Percentiles rank a stretch among this genome's conserved stretches.
Evolutionary conservation across 2,329 filamentous ascomycete genomes (phyloP).

Genomic region (Thielaviopsis musarum): DNA sequence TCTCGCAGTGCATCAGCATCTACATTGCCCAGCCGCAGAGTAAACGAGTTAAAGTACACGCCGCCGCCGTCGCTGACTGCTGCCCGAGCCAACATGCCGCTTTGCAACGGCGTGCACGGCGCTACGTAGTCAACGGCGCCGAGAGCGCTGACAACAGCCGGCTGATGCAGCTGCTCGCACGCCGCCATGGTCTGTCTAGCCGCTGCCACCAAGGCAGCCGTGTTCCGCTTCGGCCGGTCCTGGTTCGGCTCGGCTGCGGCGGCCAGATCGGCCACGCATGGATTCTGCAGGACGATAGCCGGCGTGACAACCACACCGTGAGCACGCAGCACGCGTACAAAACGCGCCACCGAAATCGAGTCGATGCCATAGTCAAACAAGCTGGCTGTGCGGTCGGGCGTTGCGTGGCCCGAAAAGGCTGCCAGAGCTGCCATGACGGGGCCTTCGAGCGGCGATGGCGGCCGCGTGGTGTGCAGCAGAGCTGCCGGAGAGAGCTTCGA

Average conservation of each 20-base stretch:
- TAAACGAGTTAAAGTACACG: constrained; percentile 66
- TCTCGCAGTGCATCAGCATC: constrained; percentile 30
- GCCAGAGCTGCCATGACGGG: constrained; percentile 37
- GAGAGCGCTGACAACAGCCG: constrained; percentile 35
- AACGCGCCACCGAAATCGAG: constrained; percentile 64
- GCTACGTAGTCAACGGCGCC: constrained; percentile 50
- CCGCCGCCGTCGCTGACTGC: constrained; percentile 28
- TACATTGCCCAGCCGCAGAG: constrained; percentile 34
- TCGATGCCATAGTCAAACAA: constrained; percentile 80
- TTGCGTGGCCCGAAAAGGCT: constrained; percentile 34
- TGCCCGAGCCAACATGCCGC: constrained; percentile 66
- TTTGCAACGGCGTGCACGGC: constrained; percentile 72
- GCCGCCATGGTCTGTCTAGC: constrained; percentile 45
- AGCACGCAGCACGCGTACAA: constrained; percentile 47
- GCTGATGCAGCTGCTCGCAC: constrained; percentile 43
- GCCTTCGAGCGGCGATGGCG: constrained; percentile 22
- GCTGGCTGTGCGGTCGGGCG: constrained; percentile 39
- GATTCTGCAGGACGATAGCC: constrained; percentile 49
- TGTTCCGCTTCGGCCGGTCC: background rate
- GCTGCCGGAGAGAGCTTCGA: constrained; percentile 29
- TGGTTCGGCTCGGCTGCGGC: constrained; percentile 18
- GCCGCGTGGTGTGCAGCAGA: constrained; percentile 24
- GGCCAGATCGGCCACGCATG: constrained; percentile 31
- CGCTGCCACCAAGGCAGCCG: background rate
- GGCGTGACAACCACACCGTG: constrained; percentile 48